Evolutionary conservation across 805 yeast species (phyloP).

Genomic region (Pichia scutulata): DNA sequence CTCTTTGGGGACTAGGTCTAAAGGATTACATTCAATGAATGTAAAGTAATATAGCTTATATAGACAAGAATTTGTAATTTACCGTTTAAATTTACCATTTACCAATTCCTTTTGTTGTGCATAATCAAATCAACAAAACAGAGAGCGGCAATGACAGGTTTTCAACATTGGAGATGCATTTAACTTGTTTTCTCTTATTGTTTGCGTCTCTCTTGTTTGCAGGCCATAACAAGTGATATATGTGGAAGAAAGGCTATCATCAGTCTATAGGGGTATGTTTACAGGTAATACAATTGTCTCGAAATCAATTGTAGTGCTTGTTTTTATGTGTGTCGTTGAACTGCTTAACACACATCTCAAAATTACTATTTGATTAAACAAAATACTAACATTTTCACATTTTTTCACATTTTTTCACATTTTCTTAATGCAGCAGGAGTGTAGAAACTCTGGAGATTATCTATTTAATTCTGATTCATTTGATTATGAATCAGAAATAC

Average conservation of each 20-base stretch:
- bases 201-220: neutral
- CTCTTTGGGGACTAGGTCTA: slow-evolving; percentile 47
- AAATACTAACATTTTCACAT: neutral
- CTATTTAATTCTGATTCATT: slow-evolving; percentile 7
- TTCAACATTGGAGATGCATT: neutral
- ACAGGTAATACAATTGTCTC: neutral
- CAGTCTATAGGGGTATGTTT: slow-evolving; percentile 25
- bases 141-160: neutral
- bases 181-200: neutral
- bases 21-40: slow-evolving; percentile 7
- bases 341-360: neutral
- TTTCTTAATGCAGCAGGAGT: neutral
- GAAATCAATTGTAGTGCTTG: neutral
- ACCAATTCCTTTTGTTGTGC: too few species aligned
- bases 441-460: slow-evolving; percentile 4
- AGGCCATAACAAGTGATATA: neutral
- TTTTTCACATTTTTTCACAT: neutral
- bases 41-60: neutral
- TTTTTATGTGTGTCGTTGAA: neutral
- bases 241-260: slow-evolving; percentile 29
- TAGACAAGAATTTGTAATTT: neutral
- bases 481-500: slow-evolving; percentile 4
- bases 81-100: too few species aligned
- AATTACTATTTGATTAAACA: neutral
- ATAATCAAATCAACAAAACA: neutral